phyloP scores from a whole-genome alignment of 257 asterid species.

The Salvia splendens region DNA sequence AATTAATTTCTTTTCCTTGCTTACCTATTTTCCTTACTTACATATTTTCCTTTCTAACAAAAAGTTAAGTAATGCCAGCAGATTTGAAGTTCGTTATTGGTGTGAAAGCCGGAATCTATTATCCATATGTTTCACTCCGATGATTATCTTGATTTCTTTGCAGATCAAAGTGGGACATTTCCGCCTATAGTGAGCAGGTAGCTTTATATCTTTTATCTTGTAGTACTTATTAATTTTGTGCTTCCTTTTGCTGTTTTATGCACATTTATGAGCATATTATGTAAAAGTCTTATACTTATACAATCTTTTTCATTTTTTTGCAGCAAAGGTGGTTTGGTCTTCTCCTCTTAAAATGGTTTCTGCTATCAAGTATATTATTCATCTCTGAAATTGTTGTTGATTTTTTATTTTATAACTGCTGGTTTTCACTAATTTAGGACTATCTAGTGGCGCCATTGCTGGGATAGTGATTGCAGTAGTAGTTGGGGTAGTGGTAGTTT shows the following conservation, averaged over 20 bases:
- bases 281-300: constrained; percentile 5
- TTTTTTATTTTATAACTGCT: constrained; percentile 22
- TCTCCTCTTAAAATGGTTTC: constrained; percentile 39
- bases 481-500: constrained; percentile 48
- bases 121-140: constrained; percentile 11
- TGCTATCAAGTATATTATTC: constrained; percentile 30
- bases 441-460: constrained; percentile 71
- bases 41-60: too few species aligned
- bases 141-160: constrained; percentile 33
- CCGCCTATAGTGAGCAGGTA: constrained; percentile 59
- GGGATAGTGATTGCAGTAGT: constrained; percentile 61
- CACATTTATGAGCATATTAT: constrained; percentile 8
- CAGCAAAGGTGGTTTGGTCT: constrained; percentile 66
- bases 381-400: constrained; percentile 14
- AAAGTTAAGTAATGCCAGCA: too few species aligned
- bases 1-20: too few species aligned
- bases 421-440: constrained; percentile 50
- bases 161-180: constrained; percentile 61
- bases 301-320: constrained; percentile 35
- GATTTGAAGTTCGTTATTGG: too few species aligned
- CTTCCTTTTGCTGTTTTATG: constrained; percentile 1
- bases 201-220: constrained; percentile 19
- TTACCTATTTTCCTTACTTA: too few species aligned
- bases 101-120: not conserved
- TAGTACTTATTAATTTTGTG: not conserved